Evolutionary conservation across 2,329 filamentous ascomycete genomes (phyloP).

Genomic region (Scolecobasidium constrictum): DNA sequence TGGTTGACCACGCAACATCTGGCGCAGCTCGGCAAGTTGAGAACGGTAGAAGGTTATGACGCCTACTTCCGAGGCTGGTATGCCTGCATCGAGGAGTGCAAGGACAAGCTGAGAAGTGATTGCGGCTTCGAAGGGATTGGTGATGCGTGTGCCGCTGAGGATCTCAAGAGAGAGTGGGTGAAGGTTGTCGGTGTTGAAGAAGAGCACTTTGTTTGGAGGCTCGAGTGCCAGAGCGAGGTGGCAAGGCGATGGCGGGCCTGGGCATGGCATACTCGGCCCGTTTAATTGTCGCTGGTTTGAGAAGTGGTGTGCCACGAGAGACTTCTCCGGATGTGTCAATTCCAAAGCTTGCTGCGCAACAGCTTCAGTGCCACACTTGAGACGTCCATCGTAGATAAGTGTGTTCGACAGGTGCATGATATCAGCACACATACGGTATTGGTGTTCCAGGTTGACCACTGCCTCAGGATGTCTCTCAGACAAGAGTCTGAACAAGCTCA

Average conservation of each 20-base stretch:
- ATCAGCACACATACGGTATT: conserved; percentile 97
- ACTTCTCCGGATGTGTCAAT: conserved; percentile 50
- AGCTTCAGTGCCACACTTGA: conserved; percentile 76
- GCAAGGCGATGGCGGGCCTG: conserved; percentile 44
- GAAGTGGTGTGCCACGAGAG: conserved; percentile 35
- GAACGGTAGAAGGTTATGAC: conserved; percentile 96
- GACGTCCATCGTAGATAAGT: conserved; percentile 80
- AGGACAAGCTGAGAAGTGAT: conserved; percentile 73
- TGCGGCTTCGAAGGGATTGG: conserved; percentile 73
- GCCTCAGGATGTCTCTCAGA: conserved; percentile 80
- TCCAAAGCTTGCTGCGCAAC: conserved; percentile 60
- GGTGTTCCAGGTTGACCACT: conserved; percentile 85
- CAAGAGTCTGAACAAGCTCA: conserved; percentile 87
- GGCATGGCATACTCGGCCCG: conserved; percentile 20
- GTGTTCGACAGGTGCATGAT: conserved; percentile 91
- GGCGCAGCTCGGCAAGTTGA: conserved; percentile 73
- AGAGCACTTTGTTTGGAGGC: conserved; percentile 64
- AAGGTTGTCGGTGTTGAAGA: conserved; percentile 80
- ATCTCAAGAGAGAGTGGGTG: conserved; percentile 56
- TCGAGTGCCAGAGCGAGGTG: conserved; percentile 67
- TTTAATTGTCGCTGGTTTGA: conserved; percentile 19
- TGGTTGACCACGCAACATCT: conserved; percentile 31
- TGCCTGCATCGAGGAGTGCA: conserved; percentile 62
- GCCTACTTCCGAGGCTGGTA: conserved; percentile 68
- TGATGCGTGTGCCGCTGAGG: conserved; percentile 71